Evolutionary conservation across 108 stramenopile species (phyloP).

Genomic region (Cylindrotheca closterium): DNA sequence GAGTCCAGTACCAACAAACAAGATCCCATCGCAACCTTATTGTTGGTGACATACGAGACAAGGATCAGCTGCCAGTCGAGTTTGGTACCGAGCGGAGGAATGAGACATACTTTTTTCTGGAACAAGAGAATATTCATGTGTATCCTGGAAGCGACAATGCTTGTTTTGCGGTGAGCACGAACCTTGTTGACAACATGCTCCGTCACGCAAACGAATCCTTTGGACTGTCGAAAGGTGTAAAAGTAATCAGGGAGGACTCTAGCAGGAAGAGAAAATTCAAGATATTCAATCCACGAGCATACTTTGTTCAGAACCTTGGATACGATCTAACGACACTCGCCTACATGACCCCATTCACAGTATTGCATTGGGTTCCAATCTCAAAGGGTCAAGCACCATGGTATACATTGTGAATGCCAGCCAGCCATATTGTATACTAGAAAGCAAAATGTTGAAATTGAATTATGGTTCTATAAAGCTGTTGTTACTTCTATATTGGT

Average conservation of each 20-base stretch:
- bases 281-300: background rate
- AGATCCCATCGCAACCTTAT: background rate
- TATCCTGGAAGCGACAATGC: conserved; percentile 18
- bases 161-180: background rate
- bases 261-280: background rate
- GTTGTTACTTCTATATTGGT: no score
- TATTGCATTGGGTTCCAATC: conserved; percentile 17
- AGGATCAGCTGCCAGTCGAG: conserved; percentile 10
- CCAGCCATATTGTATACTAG: background rate
- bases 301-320: conserved; percentile 3
- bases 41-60: conserved; percentile 10
- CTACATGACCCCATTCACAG: conserved; percentile 8
- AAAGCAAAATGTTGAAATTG: background rate
- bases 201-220: conserved; percentile 1
- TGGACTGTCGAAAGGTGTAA: background rate
- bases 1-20: background rate
- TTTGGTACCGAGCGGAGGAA: background rate
- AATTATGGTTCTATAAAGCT: no score
- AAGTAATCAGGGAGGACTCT: background rate
- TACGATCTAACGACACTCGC: conserved; percentile 13
- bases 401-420: no score
- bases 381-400: no score
- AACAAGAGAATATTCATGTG: conserved; percentile 20
- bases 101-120: conserved; percentile 8
- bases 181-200: conserved; percentile 2